Evolutionary conservation across 1,139 yeast species (phyloP), one percentile per base, ranked within the genome.

Genomic region (Yamadazyma mexicana): DNA sequence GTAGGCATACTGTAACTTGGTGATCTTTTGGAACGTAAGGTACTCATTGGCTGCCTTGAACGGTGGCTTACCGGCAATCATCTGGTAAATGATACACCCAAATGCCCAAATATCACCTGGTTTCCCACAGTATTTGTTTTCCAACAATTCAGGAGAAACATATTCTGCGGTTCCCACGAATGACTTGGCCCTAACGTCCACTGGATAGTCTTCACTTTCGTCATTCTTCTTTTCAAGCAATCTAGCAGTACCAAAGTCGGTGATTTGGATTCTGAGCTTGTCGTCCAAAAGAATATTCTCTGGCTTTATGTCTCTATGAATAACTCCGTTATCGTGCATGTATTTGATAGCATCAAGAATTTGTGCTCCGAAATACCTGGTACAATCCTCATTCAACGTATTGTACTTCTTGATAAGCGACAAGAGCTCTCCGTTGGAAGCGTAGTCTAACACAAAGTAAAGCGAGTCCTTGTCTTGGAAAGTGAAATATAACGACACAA

Each of bases 361-460:
- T 52, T 82, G 87, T 8, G 75, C 75, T 46, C 81, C 77, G 51
- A 79, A 83, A 56, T 88, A 89, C 47, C 82, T 75, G 10, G 94
- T 76, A 55, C 95, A 80, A 3, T 73, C 76, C 56, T 89, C 96
- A 55, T 83, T 87, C 33, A 92, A 69, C 1, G 94, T 81, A 6
- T 89, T 91, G 54, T 83, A 69, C 50, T 80, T 79, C 54, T 91
- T 87, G 47, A 92, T 81, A 46, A 91, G 69, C 2, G 89, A 76
- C 40, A 94, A 70, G 30, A 92, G 68, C 61, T 92, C 99, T 7
- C 99, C 99, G 50, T 88, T 87, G 32, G 95, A 77, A 0, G 98
- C 98, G 58, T 79, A 87, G 58, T 92, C 98, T 42, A 92, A 78
- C 16, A 92, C 98, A 64, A 88, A 94, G 62, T 89, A 92, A 37